Percentiles rank a stretch among this genome's conserved stretches.
Evolutionary conservation across 352 stramenopile species (phyloP).

Genomic region (Pythium sukuiense): DNA sequence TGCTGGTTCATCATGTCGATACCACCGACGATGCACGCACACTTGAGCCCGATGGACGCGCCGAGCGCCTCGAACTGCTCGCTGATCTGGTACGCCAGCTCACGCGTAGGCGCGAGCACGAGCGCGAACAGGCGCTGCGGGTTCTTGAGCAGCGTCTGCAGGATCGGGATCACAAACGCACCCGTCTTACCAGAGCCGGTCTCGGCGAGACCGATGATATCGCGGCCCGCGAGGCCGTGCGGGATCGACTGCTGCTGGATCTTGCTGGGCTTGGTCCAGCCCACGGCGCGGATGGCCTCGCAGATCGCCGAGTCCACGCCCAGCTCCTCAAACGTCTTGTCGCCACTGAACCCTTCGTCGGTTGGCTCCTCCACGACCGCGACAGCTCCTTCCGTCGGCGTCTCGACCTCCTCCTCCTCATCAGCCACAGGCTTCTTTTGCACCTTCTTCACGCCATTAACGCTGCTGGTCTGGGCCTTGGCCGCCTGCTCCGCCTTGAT

Average conservation of each 20-base stretch:
- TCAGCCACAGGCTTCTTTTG: neutral
- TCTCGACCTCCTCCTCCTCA: constrained; percentile 15
- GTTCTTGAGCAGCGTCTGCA: constrained; percentile 91
- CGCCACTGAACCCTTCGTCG: constrained; percentile 60
- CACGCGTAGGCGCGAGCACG: constrained; percentile 92
- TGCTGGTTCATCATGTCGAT: constrained; percentile 98
- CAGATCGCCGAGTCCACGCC: constrained; percentile 91
- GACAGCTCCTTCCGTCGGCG: constrained; percentile 20
- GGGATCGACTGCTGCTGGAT: constrained; percentile 96
- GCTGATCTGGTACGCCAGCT: constrained; percentile 96
- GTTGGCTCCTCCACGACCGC: constrained; percentile 7
- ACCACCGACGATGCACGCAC: constrained; percentile 92
- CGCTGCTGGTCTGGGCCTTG: constrained; percentile 6
- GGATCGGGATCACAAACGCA: constrained; percentile 93
- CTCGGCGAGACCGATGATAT: constrained; percentile 97
- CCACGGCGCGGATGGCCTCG: constrained; percentile 90
- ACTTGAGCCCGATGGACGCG: constrained; percentile 92
- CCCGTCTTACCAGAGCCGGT: constrained; percentile 95
- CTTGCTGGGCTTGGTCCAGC: constrained; percentile 92
- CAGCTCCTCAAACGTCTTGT: constrained; percentile 88
- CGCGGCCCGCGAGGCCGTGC: constrained; percentile 89
- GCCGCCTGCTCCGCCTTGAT: constrained; percentile 12
- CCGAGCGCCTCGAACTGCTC: constrained; percentile 93
- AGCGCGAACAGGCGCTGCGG: constrained; percentile 90
- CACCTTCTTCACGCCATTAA: neutral